phyloP scores from a whole-genome alignment of 2,329 filamentous ascomycete species.

The Colletotrichum siamense region DNA sequence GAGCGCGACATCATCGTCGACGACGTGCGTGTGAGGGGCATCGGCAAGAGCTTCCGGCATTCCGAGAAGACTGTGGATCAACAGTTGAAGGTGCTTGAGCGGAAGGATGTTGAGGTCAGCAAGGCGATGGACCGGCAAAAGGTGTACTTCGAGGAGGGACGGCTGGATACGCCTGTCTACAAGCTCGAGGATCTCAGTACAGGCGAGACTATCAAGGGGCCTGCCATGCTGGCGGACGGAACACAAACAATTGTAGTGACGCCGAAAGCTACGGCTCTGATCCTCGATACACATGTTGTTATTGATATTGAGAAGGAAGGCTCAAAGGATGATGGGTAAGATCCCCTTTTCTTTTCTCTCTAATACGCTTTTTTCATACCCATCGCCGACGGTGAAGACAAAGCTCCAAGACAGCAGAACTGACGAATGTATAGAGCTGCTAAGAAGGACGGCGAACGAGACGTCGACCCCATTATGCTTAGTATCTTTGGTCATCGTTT shows the following conservation, averaged over 20 bases:
- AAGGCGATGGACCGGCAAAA: constrained; percentile 68
- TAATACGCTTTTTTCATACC: neutral
- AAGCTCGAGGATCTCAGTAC: constrained; percentile 76
- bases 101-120: constrained; percentile 58
- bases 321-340: constrained; percentile 32
- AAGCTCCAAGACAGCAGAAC: neutral
- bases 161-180: constrained; percentile 80
- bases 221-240: constrained; percentile 85
- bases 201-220: constrained; percentile 77
- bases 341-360: neutral
- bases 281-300: constrained; percentile 87
- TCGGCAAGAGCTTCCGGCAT: constrained; percentile 85
- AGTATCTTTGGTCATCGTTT: constrained; percentile 84
- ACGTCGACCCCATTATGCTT: constrained; percentile 73
- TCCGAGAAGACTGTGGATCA: constrained; percentile 83
- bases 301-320: constrained; percentile 76
- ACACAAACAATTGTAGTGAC: constrained; percentile 93
- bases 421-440: constrained; percentile 22
- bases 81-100: constrained; percentile 75
- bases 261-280: constrained; percentile 75
- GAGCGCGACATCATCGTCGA: constrained; percentile 90
- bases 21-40: constrained; percentile 85
- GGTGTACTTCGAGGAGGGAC: constrained; percentile 86
- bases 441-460: constrained; percentile 33
- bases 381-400: constrained; percentile 21